Evolutionary conservation across 495 filamentous ascomycete genomes (phyloP).

Genomic region (Opeltia flavorubescens): DNA sequence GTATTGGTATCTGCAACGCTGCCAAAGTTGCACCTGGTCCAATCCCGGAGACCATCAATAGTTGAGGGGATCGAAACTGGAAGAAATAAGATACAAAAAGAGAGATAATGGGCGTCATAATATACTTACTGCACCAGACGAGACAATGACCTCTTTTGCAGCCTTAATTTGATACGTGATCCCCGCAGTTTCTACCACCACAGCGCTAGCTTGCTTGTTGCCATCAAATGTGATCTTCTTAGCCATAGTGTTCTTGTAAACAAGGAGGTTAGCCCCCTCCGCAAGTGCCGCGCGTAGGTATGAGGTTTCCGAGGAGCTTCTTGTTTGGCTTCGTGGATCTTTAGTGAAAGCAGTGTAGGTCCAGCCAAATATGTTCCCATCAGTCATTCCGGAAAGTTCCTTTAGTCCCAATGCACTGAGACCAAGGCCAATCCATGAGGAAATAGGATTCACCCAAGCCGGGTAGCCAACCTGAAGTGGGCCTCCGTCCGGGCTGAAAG

Average conservation of each 20-base stretch:
- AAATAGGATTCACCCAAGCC: background rate
- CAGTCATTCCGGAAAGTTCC: background rate
- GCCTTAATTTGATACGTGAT: constrained; percentile 25
- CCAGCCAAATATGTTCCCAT: background rate
- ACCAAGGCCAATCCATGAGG: background rate
- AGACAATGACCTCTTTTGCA: constrained; percentile 40
- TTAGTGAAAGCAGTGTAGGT: background rate
- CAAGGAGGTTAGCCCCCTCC: constrained; percentile 1
- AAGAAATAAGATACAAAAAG: no score
- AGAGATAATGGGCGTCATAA: no score
- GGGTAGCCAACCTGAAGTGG: constrained; percentile 7
- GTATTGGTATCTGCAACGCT: constrained; percentile 24
- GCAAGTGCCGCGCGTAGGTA: background rate
- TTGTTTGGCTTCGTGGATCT: background rate
- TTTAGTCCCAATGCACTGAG: background rate
- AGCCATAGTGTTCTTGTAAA: constrained; percentile 1
- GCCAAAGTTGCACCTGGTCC: constrained; percentile 27
- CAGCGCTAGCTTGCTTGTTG: background rate
- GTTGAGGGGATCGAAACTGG: constrained; percentile 34
- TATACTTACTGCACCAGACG: constrained; percentile 29
- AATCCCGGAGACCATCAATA: constrained; percentile 38
- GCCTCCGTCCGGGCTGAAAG: constrained; percentile 21
- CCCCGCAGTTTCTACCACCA: background rate
- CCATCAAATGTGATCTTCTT: constrained; percentile 3
- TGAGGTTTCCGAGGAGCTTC: constrained; percentile 22